Percentiles rank a stretch among this genome's conserved stretches.
phyloP scores from a whole-genome alignment of 768 basidiomycete species.

The Inosperma sp. region DNA sequence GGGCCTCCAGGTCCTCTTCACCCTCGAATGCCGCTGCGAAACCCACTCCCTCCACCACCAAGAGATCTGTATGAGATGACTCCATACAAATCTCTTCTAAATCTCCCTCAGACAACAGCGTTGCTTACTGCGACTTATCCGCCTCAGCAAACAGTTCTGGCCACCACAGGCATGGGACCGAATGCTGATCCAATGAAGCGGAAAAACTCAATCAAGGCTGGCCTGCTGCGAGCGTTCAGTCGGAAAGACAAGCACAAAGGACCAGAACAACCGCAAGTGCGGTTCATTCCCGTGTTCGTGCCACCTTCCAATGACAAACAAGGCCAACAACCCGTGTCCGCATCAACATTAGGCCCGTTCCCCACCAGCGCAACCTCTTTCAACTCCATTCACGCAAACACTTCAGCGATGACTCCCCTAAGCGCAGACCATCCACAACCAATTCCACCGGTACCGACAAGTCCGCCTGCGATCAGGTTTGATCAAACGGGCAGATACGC shows the following conservation, averaged over 20 bases:
- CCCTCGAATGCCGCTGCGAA: constrained; percentile 27
- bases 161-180: constrained; percentile 15
- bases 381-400: not conserved
- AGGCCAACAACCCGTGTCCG: not conserved
- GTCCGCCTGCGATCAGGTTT: constrained; percentile 36
- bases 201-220: constrained; percentile 34
- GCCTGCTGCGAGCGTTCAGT: constrained; percentile 47
- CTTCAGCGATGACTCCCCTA: constrained; percentile 1
- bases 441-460: constrained; percentile 19
- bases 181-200: constrained; percentile 19
- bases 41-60: constrained; percentile 65
- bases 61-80: constrained; percentile 53
- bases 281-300: constrained; percentile 27
- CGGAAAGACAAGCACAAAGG: constrained; percentile 19
- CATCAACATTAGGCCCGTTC: not conserved
- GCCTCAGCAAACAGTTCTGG: constrained; percentile 14
- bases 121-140: constrained; percentile 33
- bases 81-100: constrained; percentile 53
- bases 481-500: constrained; percentile 35
- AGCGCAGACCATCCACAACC: constrained; percentile 14
- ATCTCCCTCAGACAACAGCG: constrained; percentile 45
- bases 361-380: not conserved
- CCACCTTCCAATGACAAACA: constrained; percentile 7
- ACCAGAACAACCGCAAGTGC: constrained; percentile 16
- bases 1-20: constrained; percentile 28